These are phyloP conservation scores for Vaccinium darrowii DNA, from an alignment of 148 eudicot genomes.

Conservation along the genomic window DNA sequence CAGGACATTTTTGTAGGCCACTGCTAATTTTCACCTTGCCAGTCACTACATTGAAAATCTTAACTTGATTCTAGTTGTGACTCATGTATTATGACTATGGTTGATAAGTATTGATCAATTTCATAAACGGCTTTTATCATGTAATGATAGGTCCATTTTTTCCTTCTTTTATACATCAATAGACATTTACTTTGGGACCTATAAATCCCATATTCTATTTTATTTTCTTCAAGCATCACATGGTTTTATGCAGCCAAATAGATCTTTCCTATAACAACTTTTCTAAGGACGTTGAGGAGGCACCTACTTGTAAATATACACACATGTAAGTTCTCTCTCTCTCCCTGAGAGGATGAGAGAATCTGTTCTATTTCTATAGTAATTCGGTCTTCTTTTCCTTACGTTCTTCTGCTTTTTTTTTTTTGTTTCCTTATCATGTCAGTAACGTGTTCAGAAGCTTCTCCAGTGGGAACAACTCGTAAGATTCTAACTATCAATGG, in stretches of 20 bases:
- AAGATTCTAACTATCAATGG: conserved; percentile 22
- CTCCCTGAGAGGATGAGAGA: not conserved
- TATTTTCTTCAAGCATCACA: not conserved
- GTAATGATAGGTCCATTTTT: not conserved
- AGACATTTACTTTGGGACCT: not conserved
- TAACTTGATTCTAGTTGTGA: not conserved
- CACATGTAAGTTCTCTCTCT: conserved; percentile 30
- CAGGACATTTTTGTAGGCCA: not conserved
- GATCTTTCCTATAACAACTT: conserved; percentile 72
- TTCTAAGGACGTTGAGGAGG: conserved; percentile 21
- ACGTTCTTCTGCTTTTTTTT: not conserved
- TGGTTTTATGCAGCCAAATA: conserved; percentile 32
- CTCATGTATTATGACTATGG: not conserved
- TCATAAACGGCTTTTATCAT: not conserved
- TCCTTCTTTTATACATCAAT: not conserved
- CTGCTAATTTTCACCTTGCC: not conserved
- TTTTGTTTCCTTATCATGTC: conserved; percentile 12
- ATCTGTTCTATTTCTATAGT: not conserved
- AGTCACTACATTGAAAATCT: not conserved
- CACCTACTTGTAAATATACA: conserved; percentile 34
- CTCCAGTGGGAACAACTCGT: conserved; percentile 32
- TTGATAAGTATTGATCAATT: not conserved
- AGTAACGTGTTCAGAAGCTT: conserved; percentile 61
- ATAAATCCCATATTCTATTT: not conserved
- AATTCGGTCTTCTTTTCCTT: not conserved